A percentile compares a stretch with the other conserved stretches of the same genome.
Evolutionary conservation across 2,329 filamentous ascomycete genomes (phyloP).

Genomic region (Decorospora gaudefroyi): DNA sequence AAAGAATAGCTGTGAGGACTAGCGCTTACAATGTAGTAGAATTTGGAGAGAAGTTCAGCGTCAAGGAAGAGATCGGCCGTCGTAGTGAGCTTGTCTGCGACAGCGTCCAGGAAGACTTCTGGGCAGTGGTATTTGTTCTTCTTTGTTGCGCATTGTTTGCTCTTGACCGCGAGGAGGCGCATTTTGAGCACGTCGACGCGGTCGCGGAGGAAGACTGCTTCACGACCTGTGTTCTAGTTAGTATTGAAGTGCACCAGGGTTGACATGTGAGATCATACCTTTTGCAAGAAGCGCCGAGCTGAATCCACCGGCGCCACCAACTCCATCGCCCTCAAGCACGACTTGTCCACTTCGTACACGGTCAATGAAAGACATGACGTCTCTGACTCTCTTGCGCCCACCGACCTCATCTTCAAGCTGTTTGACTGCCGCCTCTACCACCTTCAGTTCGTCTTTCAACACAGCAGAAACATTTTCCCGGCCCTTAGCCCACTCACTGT

Average conservation of each 20-base stretch:
- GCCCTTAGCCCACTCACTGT: slow-evolving; percentile 83
- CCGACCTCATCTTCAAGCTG: slow-evolving; percentile 77
- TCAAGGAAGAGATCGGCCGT: slow-evolving; percentile 97
- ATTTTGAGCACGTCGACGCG: slow-evolving; percentile 88
- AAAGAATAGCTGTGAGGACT: not conserved
- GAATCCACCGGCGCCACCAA: slow-evolving; percentile 89
- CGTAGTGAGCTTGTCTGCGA: slow-evolving; percentile 89
- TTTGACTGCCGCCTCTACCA: slow-evolving; percentile 79
- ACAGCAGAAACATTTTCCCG: slow-evolving; percentile 79
- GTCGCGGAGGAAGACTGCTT: slow-evolving; percentile 92
- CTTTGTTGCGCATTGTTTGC: slow-evolving; percentile 79
- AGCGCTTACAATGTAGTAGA: slow-evolving; percentile 75
- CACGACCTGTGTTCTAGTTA: slow-evolving; percentile 65
- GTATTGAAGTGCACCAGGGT: not conserved
- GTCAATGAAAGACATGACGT: slow-evolving; percentile 91
- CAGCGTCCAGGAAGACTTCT: slow-evolving; percentile 96
- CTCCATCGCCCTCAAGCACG: slow-evolving; percentile 78
- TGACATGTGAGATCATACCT: slow-evolving; percentile 59
- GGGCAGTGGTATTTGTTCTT: slow-evolving; percentile 97
- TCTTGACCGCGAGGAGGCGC: slow-evolving; percentile 84
- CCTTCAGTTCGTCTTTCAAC: slow-evolving; percentile 83
- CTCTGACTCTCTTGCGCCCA: slow-evolving; percentile 79
- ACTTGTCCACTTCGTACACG: slow-evolving; percentile 85
- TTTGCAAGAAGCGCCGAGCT: slow-evolving; percentile 81
- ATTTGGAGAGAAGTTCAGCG: slow-evolving; percentile 93